Conservation (phyloP, 805 yeast species). For the Grigorovia yakushimaensis region DNA sequence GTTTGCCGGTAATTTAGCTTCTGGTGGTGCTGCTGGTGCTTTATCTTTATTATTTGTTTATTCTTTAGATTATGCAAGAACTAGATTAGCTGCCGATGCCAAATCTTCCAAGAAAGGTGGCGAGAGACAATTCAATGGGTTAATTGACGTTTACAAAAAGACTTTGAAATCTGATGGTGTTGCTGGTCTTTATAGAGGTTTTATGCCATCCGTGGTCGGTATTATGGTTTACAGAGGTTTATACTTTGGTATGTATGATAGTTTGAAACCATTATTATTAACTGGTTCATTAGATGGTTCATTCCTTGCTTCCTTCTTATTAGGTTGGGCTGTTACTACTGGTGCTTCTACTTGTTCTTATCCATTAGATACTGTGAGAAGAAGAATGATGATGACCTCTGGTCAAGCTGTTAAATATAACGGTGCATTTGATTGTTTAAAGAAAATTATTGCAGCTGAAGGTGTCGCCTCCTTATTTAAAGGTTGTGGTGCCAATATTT, state of each 20-base stretch:
- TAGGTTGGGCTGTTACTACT: constrained; percentile 97
- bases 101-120: constrained; percentile 35
- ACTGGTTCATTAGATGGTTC: constrained; percentile 92
- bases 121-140: constrained; percentile 94
- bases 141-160: constrained; percentile 92
- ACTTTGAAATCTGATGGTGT: constrained; percentile 92
- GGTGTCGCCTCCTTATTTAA: constrained; percentile 90
- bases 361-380: constrained; percentile 98
- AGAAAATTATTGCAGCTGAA: constrained; percentile 88
- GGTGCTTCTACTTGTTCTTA: constrained; percentile 98
- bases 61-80: constrained; percentile 95
- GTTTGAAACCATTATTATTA: constrained; percentile 88
- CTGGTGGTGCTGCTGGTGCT: constrained; percentile 98
- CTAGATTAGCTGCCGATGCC: constrained; percentile 96
- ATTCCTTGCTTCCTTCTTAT: constrained; percentile 89
- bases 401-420: constrained; percentile 96
- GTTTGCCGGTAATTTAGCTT: constrained; percentile 94
- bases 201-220: constrained; percentile 97
- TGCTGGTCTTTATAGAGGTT: constrained; percentile 98
- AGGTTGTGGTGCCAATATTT: constrained; percentile 99
- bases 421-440: constrained; percentile 92
- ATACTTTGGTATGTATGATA: constrained; percentile 96
- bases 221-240: constrained; percentile 98
- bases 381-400: constrained; percentile 99
- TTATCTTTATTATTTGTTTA: constrained; percentile 85